These are phyloP conservation scores for Metarhizium robertsii DNA, from an alignment of 2,329 filamentous ascomycete species.

Conservation along the genomic window DNA sequence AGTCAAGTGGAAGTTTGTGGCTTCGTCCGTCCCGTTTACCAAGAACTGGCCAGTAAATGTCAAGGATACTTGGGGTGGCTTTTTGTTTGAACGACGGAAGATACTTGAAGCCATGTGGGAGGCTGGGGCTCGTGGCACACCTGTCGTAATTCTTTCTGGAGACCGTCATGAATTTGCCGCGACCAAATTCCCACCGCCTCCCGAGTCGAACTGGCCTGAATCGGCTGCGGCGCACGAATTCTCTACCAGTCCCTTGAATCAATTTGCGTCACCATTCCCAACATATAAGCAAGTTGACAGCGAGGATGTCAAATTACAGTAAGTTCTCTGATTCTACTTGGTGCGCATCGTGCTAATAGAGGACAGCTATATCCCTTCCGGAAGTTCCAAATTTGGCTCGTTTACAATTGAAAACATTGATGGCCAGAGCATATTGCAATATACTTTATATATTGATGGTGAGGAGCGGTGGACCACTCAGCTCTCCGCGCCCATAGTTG, in stretches of 20 bases:
- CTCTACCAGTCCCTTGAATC: slow-evolving; percentile 80
- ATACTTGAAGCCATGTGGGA: slow-evolving; percentile 92
- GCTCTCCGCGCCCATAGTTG: slow-evolving; percentile 34
- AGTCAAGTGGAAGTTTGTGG: slow-evolving; percentile 87
- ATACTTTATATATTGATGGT: slow-evolving; percentile 76
- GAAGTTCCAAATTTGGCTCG: slow-evolving; percentile 77
- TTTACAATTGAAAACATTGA: slow-evolving; percentile 61
- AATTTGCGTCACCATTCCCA: slow-evolving; percentile 82
- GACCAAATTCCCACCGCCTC: slow-evolving; percentile 63
- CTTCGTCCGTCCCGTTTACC: slow-evolving; percentile 87
- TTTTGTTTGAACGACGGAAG: slow-evolving; percentile 66
- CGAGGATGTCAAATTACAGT: slow-evolving; percentile 79
- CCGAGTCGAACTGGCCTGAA: slow-evolving; percentile 51
- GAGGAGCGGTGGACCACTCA: slow-evolving; percentile 64
- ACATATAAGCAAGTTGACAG: slow-evolving; percentile 76
- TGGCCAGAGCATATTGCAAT: slow-evolving; percentile 62
- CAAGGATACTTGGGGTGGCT: slow-evolving; percentile 90
- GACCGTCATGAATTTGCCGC: slow-evolving; percentile 97
- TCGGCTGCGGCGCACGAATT: slow-evolving; percentile 75
- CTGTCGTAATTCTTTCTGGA: slow-evolving; percentile 77
- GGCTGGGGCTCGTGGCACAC: slow-evolving; percentile 62
- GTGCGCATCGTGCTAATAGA: slow-evolving; percentile 2
- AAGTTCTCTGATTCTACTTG: slow-evolving; percentile 27
- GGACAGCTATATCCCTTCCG: slow-evolving; percentile 64
- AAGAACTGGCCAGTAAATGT: slow-evolving; percentile 93